Evolutionary conservation across 225 moss, liverwort and hornwort species (phyloP).

Genomic region (Ulota crispa): DNA sequence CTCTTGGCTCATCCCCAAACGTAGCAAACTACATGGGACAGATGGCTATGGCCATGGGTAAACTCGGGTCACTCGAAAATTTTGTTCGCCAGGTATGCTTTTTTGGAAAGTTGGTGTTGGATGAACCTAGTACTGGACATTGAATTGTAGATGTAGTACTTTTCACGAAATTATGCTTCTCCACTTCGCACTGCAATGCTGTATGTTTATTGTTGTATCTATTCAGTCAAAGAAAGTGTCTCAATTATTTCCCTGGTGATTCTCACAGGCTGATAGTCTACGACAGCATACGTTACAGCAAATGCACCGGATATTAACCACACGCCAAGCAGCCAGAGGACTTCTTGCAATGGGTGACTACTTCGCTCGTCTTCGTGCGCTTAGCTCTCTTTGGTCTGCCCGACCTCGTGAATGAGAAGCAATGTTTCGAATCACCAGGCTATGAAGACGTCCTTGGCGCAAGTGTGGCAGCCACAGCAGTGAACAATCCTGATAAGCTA

Average conservation of each 20-base stretch:
- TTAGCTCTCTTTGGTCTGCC: constrained; percentile 99
- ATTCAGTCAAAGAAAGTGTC: not conserved
- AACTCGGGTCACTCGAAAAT: constrained; percentile 86
- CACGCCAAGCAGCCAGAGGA: constrained; percentile 96
- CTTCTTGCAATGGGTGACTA: constrained; percentile 99
- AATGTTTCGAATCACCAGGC: constrained; percentile 24
- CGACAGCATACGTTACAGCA: constrained; percentile 97
- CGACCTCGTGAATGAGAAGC: constrained; percentile 81
- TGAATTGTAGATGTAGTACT: not conserved
- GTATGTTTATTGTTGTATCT: not conserved
- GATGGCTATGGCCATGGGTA: constrained; percentile 99
- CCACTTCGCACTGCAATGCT: not conserved
- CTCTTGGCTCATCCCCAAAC: constrained; percentile 83
- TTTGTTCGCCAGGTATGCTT: constrained; percentile 89
- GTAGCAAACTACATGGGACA: constrained; percentile 99
- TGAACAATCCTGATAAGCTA: constrained; percentile 86
- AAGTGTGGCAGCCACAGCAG: constrained; percentile 86
- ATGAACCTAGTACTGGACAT: not conserved
- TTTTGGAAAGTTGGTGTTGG: not conserved
- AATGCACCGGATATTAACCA: constrained; percentile 95
- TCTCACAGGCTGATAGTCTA: constrained; percentile 84
- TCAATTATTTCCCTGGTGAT: constrained; percentile 7
- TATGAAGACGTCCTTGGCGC: constrained; percentile 65
- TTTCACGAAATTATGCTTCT: not conserved
- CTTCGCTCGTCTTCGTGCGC: constrained; percentile 92